Evolutionary conservation across 2,329 filamentous ascomycete species (phyloP).

Genomic region (Tricladium varicosporioides): DNA sequence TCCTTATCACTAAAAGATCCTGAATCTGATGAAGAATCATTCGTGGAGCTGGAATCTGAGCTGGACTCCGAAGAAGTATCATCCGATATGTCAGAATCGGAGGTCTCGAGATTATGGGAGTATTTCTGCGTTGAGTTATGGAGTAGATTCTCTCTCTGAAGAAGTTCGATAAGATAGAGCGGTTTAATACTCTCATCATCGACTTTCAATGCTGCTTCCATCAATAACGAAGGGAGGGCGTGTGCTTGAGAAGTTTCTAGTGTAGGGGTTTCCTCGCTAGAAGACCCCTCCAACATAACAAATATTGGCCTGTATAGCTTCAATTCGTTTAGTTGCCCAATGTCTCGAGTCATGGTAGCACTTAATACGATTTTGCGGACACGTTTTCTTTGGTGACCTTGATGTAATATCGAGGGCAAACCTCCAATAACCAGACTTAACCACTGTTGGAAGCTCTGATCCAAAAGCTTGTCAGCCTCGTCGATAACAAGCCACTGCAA

Average conservation of each 20-base stretch:
- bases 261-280: constrained; percentile 24
- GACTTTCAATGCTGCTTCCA: constrained; percentile 66
- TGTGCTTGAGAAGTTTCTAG: constrained; percentile 45
- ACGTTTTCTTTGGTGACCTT: constrained; percentile 24
- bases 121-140: constrained; percentile 11
- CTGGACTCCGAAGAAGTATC: constrained; percentile 6
- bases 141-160: constrained; percentile 55
- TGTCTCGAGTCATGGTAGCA: constrained; percentile 86
- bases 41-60: constrained; percentile 22
- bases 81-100: constrained; percentile 29
- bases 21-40: constrained; percentile 23
- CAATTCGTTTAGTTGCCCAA: constrained; percentile 74
- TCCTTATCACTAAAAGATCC: constrained; percentile 14
- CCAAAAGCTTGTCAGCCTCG: constrained; percentile 87
- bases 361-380: constrained; percentile 84
- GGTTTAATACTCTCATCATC: constrained; percentile 73
- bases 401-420: constrained; percentile 38
- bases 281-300: constrained; percentile 64
- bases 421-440: constrained; percentile 65
- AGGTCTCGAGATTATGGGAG: constrained; percentile 30
- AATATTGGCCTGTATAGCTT: constrained; percentile 72
- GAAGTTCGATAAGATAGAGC: constrained; percentile 76
- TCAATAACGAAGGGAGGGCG: constrained; percentile 60
- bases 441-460: constrained; percentile 94
- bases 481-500: constrained; percentile 89